phyloP scores from a whole-genome alignment of 2,329 filamentous ascomycete genomes.

The Cladosporium austrohemisphaericum region DNA sequence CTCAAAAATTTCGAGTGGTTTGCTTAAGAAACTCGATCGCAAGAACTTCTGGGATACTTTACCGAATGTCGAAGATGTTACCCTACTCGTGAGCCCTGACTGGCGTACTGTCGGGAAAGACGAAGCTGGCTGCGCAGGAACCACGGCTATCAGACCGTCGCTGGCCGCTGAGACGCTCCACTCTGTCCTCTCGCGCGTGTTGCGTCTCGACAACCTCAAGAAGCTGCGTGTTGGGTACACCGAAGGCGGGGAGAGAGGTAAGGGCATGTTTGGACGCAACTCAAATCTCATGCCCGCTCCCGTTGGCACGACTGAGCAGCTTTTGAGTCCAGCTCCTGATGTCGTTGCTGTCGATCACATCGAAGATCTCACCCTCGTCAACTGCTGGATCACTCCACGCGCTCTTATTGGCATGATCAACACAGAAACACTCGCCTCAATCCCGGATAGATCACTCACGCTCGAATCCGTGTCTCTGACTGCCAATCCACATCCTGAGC shows the following conservation, averaged over 20 bases:
- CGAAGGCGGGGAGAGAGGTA: slow-evolving; percentile 63
- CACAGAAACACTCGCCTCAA: slow-evolving; percentile 39
- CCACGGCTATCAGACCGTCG: slow-evolving; percentile 49
- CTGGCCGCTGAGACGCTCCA: slow-evolving; percentile 51
- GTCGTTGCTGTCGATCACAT: slow-evolving; percentile 51
- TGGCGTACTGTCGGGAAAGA: slow-evolving; percentile 59
- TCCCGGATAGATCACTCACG: slow-evolving; percentile 45
- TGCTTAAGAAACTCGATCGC: slow-evolving; percentile 54
- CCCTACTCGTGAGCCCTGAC: slow-evolving; percentile 60
- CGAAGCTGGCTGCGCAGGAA: slow-evolving; percentile 50
- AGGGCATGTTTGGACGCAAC: slow-evolving; percentile 60
- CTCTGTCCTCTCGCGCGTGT: slow-evolving; percentile 43
- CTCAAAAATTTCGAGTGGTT: slow-evolving; percentile 60
- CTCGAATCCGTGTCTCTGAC: slow-evolving; percentile 65
- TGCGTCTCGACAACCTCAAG: slow-evolving; percentile 52
- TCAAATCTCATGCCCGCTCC: slow-evolving; percentile 61
- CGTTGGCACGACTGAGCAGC: slow-evolving; percentile 35
- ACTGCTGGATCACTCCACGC: slow-evolving; percentile 64
- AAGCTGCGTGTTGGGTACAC: slow-evolving; percentile 63
- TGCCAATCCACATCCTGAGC: slow-evolving; percentile 34
- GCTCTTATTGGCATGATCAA: slow-evolving; percentile 53
- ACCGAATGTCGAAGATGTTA: slow-evolving; percentile 52
- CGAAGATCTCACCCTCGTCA: slow-evolving; percentile 59
- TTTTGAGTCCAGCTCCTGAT: slow-evolving; percentile 36
- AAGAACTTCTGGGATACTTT: slow-evolving; percentile 61